Conservation (phyloP, 164 flowering plant genomes). For the Stephania cephalantha region DNA sequence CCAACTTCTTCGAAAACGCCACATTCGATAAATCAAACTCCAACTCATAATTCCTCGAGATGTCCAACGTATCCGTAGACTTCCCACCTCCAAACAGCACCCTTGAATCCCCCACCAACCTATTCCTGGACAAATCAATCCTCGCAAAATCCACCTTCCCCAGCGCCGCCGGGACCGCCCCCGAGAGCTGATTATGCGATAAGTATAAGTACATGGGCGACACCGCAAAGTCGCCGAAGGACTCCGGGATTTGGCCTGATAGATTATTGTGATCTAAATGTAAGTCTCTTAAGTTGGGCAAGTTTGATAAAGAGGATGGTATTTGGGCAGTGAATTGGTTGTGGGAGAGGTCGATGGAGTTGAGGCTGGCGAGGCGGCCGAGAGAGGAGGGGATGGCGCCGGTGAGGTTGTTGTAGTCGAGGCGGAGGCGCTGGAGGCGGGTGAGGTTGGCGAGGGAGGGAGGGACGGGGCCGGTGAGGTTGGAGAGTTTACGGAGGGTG, state of each 20-base stretch:
- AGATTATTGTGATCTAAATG: slow-evolving; percentile 55
- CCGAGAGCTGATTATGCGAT: slow-evolving; percentile 62
- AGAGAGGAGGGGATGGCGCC: slow-evolving; percentile 63
- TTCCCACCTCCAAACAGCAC: slow-evolving; percentile 26
- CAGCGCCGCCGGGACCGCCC: slow-evolving; percentile 39
- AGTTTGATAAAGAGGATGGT: slow-evolving; percentile 38
- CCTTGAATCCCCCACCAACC: slow-evolving; percentile 33
- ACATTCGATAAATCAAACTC: slow-evolving; percentile 51
- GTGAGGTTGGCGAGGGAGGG: slow-evolving; percentile 48
- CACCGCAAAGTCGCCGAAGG: slow-evolving; percentile 8
- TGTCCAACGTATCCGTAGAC: slow-evolving; percentile 17
- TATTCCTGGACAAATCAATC: slow-evolving; percentile 51
- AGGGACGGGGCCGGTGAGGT: slow-evolving; percentile 59
- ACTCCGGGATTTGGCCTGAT: slow-evolving; percentile 54
- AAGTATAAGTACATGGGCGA: slow-evolving; percentile 27
- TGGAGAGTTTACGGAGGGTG: slow-evolving; percentile 35
- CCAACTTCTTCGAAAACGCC: slow-evolving; percentile 33
- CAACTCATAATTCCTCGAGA: slow-evolving; percentile 45
- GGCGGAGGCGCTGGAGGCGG: slow-evolving; percentile 31
- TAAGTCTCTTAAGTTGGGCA: slow-evolving; percentile 26
- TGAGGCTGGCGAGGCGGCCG: slow-evolving; percentile 33
- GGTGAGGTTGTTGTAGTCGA: slow-evolving; percentile 46
- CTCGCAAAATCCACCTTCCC: slow-evolving; percentile 21
- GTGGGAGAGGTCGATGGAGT: slow-evolving; percentile 43
- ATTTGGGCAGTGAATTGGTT: slow-evolving; percentile 57